Conservation (phyloP, 2,329 filamentous ascomycete species). For the Aspergillus vadensis region DNA sequence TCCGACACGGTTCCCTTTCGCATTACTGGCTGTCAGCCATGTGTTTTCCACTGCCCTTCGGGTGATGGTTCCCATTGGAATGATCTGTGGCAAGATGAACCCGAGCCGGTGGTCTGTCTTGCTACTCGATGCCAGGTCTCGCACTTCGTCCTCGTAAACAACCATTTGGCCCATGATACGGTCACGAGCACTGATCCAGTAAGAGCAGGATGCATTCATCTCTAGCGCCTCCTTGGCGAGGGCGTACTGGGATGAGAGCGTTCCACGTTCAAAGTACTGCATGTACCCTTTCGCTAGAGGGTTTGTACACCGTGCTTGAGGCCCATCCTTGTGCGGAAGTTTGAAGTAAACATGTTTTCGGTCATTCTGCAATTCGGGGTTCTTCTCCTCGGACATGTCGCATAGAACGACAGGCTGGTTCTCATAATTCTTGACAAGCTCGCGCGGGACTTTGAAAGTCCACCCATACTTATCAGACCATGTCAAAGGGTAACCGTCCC, state of each 20-base stretch:
- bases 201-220: constrained; percentile 98
- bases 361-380: constrained; percentile 67
- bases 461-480: constrained; percentile 95
- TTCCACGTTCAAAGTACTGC: constrained; percentile 86
- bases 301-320: constrained; percentile 76
- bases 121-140: constrained; percentile 22
- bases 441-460: constrained; percentile 76
- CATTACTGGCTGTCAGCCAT: constrained; percentile 96
- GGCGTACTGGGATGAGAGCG: constrained; percentile 78
- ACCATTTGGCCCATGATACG: constrained; percentile 95
- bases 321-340: constrained; percentile 93
- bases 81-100: constrained; percentile 91
- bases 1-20: constrained; percentile 91
- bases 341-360: constrained; percentile 75
- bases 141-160: constrained; percentile 72
- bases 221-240: constrained; percentile 94
- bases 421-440: constrained; percentile 65
- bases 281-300: constrained; percentile 92
- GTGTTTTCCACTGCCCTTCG: constrained; percentile 94
- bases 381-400: constrained; percentile 74
- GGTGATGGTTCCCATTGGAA: constrained; percentile 98
- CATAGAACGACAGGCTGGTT: constrained; percentile 73
- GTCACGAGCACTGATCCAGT: constrained; percentile 96
- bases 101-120: constrained; percentile 55
- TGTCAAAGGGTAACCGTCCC: constrained; percentile 85